Base-by-base conservation (phyloP, 192 early-diverging fungal species). In the Gryganskiella cystojenkinii region DNA sequence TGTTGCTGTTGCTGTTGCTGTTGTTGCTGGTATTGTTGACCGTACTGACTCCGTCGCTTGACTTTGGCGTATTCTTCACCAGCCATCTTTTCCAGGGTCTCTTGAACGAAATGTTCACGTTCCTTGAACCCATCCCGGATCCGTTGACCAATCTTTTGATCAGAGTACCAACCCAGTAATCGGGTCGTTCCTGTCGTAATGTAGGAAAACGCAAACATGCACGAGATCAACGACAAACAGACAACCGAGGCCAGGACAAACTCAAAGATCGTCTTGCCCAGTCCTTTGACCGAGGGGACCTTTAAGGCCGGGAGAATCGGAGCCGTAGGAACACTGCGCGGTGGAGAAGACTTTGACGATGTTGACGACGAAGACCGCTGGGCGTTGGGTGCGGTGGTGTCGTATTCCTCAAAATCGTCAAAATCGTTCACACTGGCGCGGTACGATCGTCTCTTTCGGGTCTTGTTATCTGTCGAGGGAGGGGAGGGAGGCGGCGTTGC, bases 41-140 rank as follows among this genome's bases (percentile, higher is more conserved):
- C 53, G 6, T 75, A 53, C 31, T 34, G 58, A 31, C 74, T 64
- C 11, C 50, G 31, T 7, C 74, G 60, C 67, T 78, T 78, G 66
- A 78, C 55, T 19, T 69, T 68, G 34, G 45, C 61, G 42, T 78
- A 78, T 28, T 78, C 74, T 17, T 78, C 74, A 14, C 74, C 74
- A 19, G 74, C 74, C 74, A 78, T 78, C 61, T 69, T 78, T 37
- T 78, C 74, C 4, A 78, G 61, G 0, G 74, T 61, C 49, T 78
- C 74, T 49, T 78, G 74, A 10, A 78, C 61, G 8, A 64, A 45
- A 37, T 69, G 67, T 33, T 78, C 74, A 19, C 74, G 65, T 34
- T 78, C 61, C 15, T 68, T 67, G 61, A 78, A 22, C n/a, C 74
- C 54, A 30, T 78, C 67, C 0, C 74, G 74, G 33, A 78, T 69